Evolutionary conservation across 2,329 filamentous ascomycete genomes (phyloP).

Genomic region (Drechslera avenae): DNA sequence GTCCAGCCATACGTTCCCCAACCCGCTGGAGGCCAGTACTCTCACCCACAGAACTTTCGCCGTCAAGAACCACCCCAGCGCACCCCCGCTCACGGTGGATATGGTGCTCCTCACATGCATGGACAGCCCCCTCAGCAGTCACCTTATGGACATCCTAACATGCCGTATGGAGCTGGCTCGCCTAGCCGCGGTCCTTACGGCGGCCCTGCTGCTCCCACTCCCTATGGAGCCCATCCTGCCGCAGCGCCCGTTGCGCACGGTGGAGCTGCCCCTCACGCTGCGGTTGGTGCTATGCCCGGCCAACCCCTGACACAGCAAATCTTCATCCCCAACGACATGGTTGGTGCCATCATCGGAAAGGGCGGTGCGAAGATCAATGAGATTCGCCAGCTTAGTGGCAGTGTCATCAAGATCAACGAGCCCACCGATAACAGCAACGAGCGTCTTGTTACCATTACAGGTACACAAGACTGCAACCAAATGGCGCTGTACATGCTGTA

Average conservation of each 20-base stretch:
- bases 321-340: conserved; percentile 99
- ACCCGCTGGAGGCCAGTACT: conserved; percentile 89
- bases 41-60: conserved; percentile 85
- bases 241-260: conserved; percentile 62
- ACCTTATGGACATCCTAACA: conserved; percentile 60
- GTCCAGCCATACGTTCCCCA: conserved; percentile 98
- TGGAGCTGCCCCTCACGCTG: conserved; percentile 74
- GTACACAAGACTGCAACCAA: conserved; percentile 97
- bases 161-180: conserved; percentile 77
- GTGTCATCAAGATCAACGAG: conserved; percentile 99
- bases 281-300: conserved; percentile 63
- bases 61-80: conserved; percentile 68
- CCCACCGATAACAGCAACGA: conserved; percentile 99
- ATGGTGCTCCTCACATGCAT: conserved; percentile 70
- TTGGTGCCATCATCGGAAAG: conserved; percentile 98
- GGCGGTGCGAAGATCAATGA: conserved; percentile 99
- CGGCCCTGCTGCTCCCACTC: conserved; percentile 74
- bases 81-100: conserved; percentile 75
- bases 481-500: conserved; percentile 99
- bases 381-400: conserved; percentile 93
- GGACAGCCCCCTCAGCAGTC: conserved; percentile 59
- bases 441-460: conserved; percentile 94
- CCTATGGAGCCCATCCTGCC: conserved; percentile 65
- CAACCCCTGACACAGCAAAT: conserved; percentile 94
- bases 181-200: conserved; percentile 77